phyloP scores from a whole-genome alignment of 2,329 filamentous ascomycete species.

The Penicillium oxalicum region DNA sequence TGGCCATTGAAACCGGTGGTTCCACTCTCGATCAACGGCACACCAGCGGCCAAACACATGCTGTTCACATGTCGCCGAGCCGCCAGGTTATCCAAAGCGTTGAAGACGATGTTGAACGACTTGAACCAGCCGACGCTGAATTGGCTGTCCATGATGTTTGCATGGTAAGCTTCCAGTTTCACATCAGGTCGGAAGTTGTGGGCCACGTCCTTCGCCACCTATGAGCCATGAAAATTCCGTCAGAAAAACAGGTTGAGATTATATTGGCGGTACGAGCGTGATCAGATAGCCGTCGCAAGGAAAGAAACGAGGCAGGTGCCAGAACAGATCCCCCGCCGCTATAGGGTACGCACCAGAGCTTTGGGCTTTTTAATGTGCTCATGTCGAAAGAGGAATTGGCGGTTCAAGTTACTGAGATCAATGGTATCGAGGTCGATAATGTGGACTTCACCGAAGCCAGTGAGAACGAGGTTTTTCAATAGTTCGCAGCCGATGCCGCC shows the following conservation, averaged over 20 bases:
- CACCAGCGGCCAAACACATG: conserved; percentile 89
- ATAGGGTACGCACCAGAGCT: conserved; percentile 60
- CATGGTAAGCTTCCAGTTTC: conserved; percentile 81
- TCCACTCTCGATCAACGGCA: conserved; percentile 90
- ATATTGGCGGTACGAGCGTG: too few species aligned
- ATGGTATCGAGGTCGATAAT: conserved; percentile 98
- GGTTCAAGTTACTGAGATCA: conserved; percentile 93
- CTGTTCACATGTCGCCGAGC: conserved; percentile 91
- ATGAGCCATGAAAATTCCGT: conserved; percentile 11
- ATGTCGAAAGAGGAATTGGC: conserved; percentile 92
- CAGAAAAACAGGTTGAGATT: conserved; percentile 6
- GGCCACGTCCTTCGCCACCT: conserved; percentile 91
- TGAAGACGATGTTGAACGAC: conserved; percentile 81
- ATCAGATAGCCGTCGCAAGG: conserved; percentile 4
- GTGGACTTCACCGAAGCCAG: conserved; percentile 86
- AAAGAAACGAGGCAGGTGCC: conserved; percentile 5
- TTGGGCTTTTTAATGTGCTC: conserved; percentile 99
- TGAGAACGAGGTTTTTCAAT: conserved; percentile 89
- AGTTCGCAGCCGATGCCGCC: conserved; percentile 97
- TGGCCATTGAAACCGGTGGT: conserved; percentile 98
- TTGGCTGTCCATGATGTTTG: conserved; percentile 84
- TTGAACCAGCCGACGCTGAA: conserved; percentile 89
- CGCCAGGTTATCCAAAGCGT: conserved; percentile 92
- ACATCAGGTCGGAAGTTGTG: conserved; percentile 83
- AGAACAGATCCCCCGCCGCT: neutral